These are phyloP conservation scores for Eucalyptus microcorys DNA, from an alignment of 345 rosid species.

Conservation along the genomic window DNA sequence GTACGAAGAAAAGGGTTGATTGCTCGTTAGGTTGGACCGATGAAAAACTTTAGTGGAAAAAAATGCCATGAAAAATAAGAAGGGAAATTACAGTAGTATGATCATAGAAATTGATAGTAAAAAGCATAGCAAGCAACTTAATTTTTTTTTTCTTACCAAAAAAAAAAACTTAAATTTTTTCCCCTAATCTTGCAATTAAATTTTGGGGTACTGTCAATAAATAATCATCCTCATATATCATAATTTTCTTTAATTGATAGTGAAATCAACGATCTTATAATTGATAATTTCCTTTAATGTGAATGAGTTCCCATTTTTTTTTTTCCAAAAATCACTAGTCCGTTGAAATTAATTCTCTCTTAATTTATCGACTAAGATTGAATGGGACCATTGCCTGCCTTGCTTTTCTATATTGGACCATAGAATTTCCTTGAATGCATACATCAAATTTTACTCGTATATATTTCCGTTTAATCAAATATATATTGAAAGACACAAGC, in stretches of 20 bases:
- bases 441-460: neutral
- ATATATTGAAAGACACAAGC: no score
- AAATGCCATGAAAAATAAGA: neutral
- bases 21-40: neutral
- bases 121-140: neutral
- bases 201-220: rapidly evolving
- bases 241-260: neutral
- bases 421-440: neutral
- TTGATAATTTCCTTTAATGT: neutral
- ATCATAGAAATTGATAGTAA: neutral
- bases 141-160: no score
- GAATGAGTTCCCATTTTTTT: neutral
- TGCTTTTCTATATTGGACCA: neutral
- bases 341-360: rapidly evolving
- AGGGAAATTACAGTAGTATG: neutral
- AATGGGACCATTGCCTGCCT: neutral
- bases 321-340: no score
- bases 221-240: neutral
- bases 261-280: neutral
- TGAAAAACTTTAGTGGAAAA: neutral
- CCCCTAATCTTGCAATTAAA: neutral
- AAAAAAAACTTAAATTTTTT: no score
- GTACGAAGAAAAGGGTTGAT: neutral
- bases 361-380: neutral
- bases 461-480: neutral